Base-by-base conservation (phyloP, 2,329 filamentous ascomycete genomes). In the Curvularia sp. region DNA sequence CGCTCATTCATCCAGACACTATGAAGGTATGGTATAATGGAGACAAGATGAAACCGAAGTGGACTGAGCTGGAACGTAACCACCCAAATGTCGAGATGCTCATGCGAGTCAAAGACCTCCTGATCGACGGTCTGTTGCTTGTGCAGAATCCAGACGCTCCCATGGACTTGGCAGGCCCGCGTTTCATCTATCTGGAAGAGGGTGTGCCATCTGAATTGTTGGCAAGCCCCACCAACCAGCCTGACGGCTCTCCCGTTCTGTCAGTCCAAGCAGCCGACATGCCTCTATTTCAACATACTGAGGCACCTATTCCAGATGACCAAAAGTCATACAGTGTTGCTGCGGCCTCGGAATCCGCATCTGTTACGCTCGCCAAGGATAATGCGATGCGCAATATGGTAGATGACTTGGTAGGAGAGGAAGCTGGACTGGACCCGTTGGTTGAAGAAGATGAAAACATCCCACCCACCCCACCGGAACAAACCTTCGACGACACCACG, bases 51-150 rank as follows among this genome's bases (percentile, higher is more conserved):
- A 89, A 88, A 71, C 80, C 81, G 13, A 83, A 82, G 47, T 82
- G 81, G 72, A 80, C 80, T 10, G 84, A 87, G 59, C 75, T 86
- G 31, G 79, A 84, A 59, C 80, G 84, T 55, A 81, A 83, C 53
- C 83, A 86, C 38, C 81, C 83, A 0, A 85, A 88, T 55, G 79
- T 85, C 33, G 88, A 91, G 73, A 89, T 88, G 84, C 80, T 89
- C n/a, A 85, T 86, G 69, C 83, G 88, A 41, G 82, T 90, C 53
- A 83, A 84, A 54, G 86, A 88, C 59, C 81, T 90, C 31, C 77
- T 90, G 7, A 81, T 85, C 48, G 86, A 88, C 72, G 88, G 85
- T 3, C 77, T 89, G 38, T 77, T 84, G 53, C 75, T 89, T 28
- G 83, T 84, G n/a, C 78, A 83, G 54, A 80, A 82, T 20, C 60